Evolutionary conservation across 164 flowering plant genomes (phyloP), one percentile per base, ranked within the genome.

Genomic region (Euptelea pleiosperma): DNA sequence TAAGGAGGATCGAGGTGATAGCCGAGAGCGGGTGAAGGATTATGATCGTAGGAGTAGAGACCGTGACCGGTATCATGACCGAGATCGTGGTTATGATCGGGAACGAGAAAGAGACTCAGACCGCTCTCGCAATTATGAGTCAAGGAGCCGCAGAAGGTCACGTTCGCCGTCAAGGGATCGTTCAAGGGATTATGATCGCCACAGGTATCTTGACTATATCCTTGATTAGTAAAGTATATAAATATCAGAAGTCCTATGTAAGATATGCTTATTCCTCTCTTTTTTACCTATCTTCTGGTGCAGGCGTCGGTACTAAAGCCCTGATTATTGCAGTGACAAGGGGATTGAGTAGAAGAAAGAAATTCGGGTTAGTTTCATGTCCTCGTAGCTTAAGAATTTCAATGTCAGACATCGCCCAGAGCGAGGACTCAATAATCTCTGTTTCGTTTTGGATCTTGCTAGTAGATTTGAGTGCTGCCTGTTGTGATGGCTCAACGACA

Each of bases 171-270:
- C 96, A 6, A 70, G 43, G 70, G 98, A 91, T 21, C 84, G 85
- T 25, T 69, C 94, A 5, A 79, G 92, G 60, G 96, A 91, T 60
- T 79, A 85, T 79, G 97, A 87, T 63, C 91, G 89, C 55, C 79
- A 77, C 70, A 89, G 93, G 93, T 86, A 74, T 40, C 7, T 46
- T 57, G 60, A 16, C 9, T 22, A 31, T 34, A 34, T 34, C 15
- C 14, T 12, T 42, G 45, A 16, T 12, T 28, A 2, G 21, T 5
- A 15, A 28, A 48, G 5, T 8, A 48, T 5, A 3, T 51, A 2
- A 16, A 33, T 33, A 29, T 15, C 9, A 44, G 4, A 19, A 8
- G 2, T 3, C 25, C 0, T 21, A 31, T 31, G 39, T 42, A 29
- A 29, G 6, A 0, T 18, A 2, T 8, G 40, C 16, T 24, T 12